These are phyloP conservation scores for Hyphochytrium catenoides DNA, from an alignment of 352 stramenopile genomes.

Conservation along the genomic window DNA sequence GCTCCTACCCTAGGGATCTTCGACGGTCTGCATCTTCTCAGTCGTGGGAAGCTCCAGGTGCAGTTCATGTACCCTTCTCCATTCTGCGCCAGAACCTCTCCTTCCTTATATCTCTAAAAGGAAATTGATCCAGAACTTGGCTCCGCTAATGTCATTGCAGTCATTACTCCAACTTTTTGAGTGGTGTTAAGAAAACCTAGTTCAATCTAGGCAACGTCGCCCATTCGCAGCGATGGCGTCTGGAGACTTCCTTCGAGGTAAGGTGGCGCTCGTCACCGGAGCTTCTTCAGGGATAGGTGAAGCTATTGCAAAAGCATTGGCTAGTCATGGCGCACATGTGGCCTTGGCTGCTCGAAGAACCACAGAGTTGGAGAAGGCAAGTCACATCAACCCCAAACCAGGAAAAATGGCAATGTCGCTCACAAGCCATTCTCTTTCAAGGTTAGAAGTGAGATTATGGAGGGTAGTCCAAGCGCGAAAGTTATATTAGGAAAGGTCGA, in stretches of 20 bases:
- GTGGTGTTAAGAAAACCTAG: too few relatives aligned
- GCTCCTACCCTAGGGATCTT: too few relatives aligned
- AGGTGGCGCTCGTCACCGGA: constrained; percentile 62
- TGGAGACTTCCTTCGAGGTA: constrained; percentile 23
- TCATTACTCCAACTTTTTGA: too few relatives aligned
- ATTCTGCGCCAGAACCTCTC: too few relatives aligned
- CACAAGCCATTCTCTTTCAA: neutral
- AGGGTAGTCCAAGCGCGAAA: constrained; percentile 9
- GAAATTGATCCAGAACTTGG: too few relatives aligned
- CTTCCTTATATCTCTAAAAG: too few relatives aligned
- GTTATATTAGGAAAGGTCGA: constrained; percentile 25
- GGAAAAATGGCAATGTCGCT: neutral
- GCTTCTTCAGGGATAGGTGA: constrained; percentile 58
- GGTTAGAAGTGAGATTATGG: constrained; percentile 1
- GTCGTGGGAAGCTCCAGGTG: too few relatives aligned
- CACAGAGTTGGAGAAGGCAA: constrained; percentile 24
- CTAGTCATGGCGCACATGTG: constrained; percentile 39
- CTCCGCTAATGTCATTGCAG: too few relatives aligned
- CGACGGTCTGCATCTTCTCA: too few relatives aligned
- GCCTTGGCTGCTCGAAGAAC: constrained; percentile 42
- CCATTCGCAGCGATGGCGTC: too few relatives aligned
- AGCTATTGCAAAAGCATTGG: constrained; percentile 41
- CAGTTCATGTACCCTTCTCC: too few relatives aligned
- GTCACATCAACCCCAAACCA: constrained; percentile 12
- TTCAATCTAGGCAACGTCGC: too few relatives aligned